These are phyloP conservation scores for Basidiobolus heterosporus DNA, from an alignment of 371 early-diverging fungal species.

Conservation along the genomic window DNA sequence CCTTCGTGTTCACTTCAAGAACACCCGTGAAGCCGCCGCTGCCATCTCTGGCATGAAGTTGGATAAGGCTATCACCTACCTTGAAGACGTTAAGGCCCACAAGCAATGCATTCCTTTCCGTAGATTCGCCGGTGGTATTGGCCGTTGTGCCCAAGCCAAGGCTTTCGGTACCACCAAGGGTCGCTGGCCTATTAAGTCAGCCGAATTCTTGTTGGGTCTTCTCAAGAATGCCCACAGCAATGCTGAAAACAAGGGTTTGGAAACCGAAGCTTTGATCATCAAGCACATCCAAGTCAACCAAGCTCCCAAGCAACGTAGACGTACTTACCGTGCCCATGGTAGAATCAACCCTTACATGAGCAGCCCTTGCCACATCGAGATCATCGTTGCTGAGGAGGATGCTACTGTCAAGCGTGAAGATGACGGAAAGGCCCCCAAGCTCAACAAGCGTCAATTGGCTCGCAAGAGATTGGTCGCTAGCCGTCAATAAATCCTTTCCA, in stretches of 20 bases:
- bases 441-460: slow-evolving; percentile 38
- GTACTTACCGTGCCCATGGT: slow-evolving; percentile 98
- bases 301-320: slow-evolving; percentile 95
- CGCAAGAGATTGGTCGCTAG: slow-evolving; percentile 1
- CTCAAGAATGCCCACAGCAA: slow-evolving; percentile 95
- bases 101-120: slow-evolving; percentile 98
- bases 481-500: not conserved
- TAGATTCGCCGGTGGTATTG: slow-evolving; percentile 93
- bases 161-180: slow-evolving; percentile 84
- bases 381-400: slow-evolving; percentile 74
- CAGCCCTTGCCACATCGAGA: slow-evolving; percentile 94
- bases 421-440: slow-evolving; percentile 35
- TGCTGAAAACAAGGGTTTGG: slow-evolving; percentile 90
- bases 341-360: slow-evolving; percentile 92
- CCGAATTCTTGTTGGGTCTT: slow-evolving; percentile 80
- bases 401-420: slow-evolving; percentile 58
- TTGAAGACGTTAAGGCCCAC: slow-evolving; percentile 89
- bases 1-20: slow-evolving; percentile 96
- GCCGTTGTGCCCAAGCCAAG: slow-evolving; percentile 96
- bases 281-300: slow-evolving; percentile 96
- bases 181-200: slow-evolving; percentile 98
- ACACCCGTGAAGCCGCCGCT: slow-evolving; percentile 95
- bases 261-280: slow-evolving; percentile 70
- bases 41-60: slow-evolving; percentile 91
- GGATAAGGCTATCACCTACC: slow-evolving; percentile 85